Base-by-base conservation (phyloP, 345 rosid genomes). In the Populus alba region DNA sequence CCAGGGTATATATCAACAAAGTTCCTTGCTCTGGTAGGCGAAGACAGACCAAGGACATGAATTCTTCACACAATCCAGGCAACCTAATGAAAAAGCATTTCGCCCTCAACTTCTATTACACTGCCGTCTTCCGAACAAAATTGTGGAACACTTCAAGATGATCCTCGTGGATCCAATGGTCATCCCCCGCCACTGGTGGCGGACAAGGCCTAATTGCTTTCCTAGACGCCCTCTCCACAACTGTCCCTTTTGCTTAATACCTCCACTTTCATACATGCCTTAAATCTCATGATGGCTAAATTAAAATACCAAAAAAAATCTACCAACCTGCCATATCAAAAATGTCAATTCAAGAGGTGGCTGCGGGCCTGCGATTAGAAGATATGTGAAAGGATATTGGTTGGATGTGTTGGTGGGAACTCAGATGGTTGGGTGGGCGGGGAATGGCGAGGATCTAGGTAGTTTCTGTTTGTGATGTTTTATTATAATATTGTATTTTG, bases 151-250 rank as follows among this genome's bases (percentile, higher is more conserved):
- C 90, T 83, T 92, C 97, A 5, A 90, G 88, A 3, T 90, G 18
- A 62, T 89, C 91, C 79, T 94, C 92, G 33, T 81, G 41, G 31
- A 78, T 85, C 94, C 90, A 92, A 51, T 76, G 22, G 47, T 17
- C 87, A 9, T 45, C 77, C 78, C 59, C 82, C 7, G 51, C 71
- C 45, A 75, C 78, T 10, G 88, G 78, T 37, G 83, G 86, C 5
- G 89, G 96, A 79, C 87, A 83, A 11, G 96, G 96, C 86, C 96
- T 88, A 16, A 90, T 87, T 10, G 51, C 81, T 85, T 81, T 87
- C 80, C 92, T 89, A 11, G 89, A 78, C 63, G 89, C 90, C 81
- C 88, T 89, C 78, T 90, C 90, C 70, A 75, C 77, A 15, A 72
- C 71, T 0, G 16, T 87, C 91, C 23, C 84, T 77, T 72, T 33